phyloP scores from a whole-genome alignment of 2,329 filamentous ascomycete genomes.

The Colletotrichum sp. region DNA sequence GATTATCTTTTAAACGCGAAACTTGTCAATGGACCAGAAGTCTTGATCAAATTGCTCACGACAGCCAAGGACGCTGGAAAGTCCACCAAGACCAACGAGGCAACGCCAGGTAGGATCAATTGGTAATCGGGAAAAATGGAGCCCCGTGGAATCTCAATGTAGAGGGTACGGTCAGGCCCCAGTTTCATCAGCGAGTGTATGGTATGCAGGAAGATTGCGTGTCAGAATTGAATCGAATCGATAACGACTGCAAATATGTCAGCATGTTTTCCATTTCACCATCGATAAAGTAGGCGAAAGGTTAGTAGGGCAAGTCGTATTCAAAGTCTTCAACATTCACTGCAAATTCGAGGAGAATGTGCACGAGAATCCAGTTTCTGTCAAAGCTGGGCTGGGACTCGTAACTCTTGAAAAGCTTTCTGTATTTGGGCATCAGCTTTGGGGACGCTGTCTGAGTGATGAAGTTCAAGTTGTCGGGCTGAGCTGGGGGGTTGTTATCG shows the following conservation, averaged over 20 bases:
- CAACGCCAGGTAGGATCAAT: neutral
- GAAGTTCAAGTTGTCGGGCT: neutral
- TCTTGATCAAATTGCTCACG: too few species aligned
- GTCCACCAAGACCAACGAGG: neutral
- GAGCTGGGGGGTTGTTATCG: neutral
- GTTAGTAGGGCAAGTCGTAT: neutral
- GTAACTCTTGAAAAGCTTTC: neutral
- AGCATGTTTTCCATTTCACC: neutral
- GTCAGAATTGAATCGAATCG: neutral
- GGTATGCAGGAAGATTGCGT: too few species aligned
- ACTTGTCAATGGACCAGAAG: too few species aligned
- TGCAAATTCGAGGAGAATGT: neutral
- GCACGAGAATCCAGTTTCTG: neutral
- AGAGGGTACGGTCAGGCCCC: too few species aligned
- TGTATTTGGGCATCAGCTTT: neutral
- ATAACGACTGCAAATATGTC: neutral
- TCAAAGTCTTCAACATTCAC: neutral
- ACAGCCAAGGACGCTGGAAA: neutral
- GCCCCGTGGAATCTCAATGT: too few species aligned
- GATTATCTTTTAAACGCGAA: too few species aligned
- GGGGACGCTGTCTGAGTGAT: neutral
- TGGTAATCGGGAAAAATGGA: neutral
- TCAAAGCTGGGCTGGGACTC: accelerated
- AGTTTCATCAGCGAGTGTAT: too few species aligned
- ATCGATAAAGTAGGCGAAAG: neutral